These are phyloP conservation scores for Stropharia rugosoannulata DNA, from an alignment of 768 basidiomycete genomes.

Conservation along the genomic window DNA sequence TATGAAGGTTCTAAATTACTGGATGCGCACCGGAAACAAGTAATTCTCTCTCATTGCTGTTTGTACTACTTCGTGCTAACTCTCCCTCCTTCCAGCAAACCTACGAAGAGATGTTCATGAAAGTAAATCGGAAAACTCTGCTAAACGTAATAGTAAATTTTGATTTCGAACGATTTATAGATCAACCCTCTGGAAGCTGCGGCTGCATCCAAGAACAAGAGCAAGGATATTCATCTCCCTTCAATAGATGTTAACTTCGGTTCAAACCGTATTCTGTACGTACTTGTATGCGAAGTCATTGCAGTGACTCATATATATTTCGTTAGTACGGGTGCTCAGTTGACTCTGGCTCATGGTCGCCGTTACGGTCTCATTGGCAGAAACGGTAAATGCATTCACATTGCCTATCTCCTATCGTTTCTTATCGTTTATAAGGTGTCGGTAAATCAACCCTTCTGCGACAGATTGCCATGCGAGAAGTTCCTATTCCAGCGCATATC, in stretches of 20 bases:
- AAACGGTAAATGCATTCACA: slow-evolving; percentile 48
- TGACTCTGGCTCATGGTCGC: slow-evolving; percentile 86
- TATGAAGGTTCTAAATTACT: slow-evolving; percentile 97
- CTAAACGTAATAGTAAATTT: neutral
- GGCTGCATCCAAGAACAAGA: slow-evolving; percentile 83
- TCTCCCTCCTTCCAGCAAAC: slow-evolving; percentile 60
- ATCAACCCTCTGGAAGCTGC: slow-evolving; percentile 91
- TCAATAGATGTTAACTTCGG: slow-evolving; percentile 96
- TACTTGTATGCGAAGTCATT: neutral
- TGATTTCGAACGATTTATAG: slow-evolving; percentile 30
- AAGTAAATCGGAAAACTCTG: slow-evolving; percentile 43
- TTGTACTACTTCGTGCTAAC: neutral
- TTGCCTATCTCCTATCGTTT: neutral
- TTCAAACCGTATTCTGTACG: slow-evolving; percentile 88
- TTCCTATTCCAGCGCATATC: slow-evolving; percentile 92
- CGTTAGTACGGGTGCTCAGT: slow-evolving; percentile 73
- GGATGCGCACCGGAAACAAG: slow-evolving; percentile 90
- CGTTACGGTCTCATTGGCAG: slow-evolving; percentile 92
- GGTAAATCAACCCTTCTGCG: slow-evolving; percentile 96
- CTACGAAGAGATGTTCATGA: slow-evolving; percentile 99
- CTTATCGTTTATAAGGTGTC: slow-evolving; percentile 51
- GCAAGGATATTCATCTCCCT: slow-evolving; percentile 93
- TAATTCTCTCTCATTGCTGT: slow-evolving; percentile 22
- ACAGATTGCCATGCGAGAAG: slow-evolving; percentile 92
- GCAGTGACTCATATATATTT: neutral